phyloP scores from a whole-genome alignment of 2,329 filamentous ascomycete species.

The Colletotrichum sidae region DNA sequence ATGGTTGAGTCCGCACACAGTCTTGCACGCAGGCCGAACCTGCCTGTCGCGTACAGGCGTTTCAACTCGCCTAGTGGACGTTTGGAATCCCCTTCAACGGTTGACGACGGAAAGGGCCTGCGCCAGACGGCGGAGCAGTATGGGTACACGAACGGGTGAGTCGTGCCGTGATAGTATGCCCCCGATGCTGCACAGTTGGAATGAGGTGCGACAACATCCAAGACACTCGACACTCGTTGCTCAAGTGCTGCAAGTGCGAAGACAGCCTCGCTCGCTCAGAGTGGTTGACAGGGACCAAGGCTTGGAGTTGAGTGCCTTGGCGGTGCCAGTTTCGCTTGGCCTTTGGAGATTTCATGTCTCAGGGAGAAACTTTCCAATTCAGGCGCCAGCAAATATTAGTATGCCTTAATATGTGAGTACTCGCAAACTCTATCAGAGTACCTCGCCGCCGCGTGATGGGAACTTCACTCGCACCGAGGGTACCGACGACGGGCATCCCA shows the following conservation, averaged over 20 bases:
- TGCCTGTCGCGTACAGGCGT: not conserved
- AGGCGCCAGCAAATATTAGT: not conserved
- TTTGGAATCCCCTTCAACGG: conserved; percentile 13
- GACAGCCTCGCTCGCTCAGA: not conserved
- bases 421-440: conserved; percentile 23
- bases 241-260: too few species aligned
- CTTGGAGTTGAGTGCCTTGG: conserved; percentile 14
- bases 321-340: conserved; percentile 15
- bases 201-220: conserved; percentile 19
- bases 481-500: conserved; percentile 21
- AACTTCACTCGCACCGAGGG: not conserved
- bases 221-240: conserved; percentile 11
- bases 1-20: not conserved
- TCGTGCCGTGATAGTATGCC: conserved; percentile 4
- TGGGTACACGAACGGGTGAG: conserved; percentile 8
- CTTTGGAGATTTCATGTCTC: conserved; percentile 24
- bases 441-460: conserved; percentile 3
- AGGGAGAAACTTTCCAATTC: conserved; percentile 25
- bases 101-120: not conserved
- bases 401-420: not conserved
- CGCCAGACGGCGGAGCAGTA: conserved; percentile 16
- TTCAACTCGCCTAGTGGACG: conserved; percentile 21
- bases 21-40: not conserved
- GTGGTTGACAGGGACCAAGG: conserved; percentile 20
- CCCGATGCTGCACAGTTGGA: conserved; percentile 15